Conservation (phyloP, 2,329 filamentous ascomycete species). For the Blastomyces gilchristii region DNA sequence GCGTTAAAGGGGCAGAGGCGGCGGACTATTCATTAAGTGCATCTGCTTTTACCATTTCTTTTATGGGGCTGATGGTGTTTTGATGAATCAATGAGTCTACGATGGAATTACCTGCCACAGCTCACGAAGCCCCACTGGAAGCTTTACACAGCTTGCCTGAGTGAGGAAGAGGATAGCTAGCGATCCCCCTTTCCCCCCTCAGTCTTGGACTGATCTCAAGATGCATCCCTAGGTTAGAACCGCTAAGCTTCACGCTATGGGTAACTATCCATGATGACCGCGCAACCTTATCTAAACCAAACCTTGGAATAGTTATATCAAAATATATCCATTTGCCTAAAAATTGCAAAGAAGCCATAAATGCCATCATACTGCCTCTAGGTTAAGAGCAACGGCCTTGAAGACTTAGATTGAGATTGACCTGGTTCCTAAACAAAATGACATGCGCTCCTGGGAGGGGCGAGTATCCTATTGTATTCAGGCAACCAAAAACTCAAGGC, state of each 20-base stretch:
- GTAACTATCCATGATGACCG: too few relatives aligned
- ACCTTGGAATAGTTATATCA: too few relatives aligned
- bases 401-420: too few relatives aligned
- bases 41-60: background rate
- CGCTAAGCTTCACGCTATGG: background rate
- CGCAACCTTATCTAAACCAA: background rate
- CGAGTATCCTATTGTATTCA: too few relatives aligned
- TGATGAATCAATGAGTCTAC: background rate
- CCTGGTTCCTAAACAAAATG: too few relatives aligned
- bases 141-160: background rate
- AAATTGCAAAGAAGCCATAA: too few relatives aligned
- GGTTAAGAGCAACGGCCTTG: too few relatives aligned
- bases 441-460: too few relatives aligned
- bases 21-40: background rate
- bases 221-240: background rate
- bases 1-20: conserved; percentile 20
- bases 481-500: too few relatives aligned
- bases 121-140: background rate
- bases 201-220: background rate
- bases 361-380: too few relatives aligned
- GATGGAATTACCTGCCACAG: background rate
- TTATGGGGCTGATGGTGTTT: background rate
- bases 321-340: too few relatives aligned
- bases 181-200: too few relatives aligned
- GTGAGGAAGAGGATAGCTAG: background rate